Conservation (phyloP, 2,329 filamentous ascomycete species). For the Microcera coccophila region DNA sequence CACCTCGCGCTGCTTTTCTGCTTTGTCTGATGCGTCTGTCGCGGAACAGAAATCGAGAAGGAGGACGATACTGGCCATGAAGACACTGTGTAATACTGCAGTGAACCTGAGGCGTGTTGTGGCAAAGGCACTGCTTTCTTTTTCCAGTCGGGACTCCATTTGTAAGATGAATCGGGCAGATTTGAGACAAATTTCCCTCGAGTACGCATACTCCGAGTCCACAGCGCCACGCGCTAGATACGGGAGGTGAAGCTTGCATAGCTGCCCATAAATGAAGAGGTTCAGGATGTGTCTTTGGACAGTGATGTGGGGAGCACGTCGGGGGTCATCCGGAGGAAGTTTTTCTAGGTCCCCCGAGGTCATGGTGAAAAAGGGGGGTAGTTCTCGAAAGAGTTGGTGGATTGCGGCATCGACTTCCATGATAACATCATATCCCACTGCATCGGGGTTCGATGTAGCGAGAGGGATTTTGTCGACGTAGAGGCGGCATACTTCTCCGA, state of each 20-base stretch:
- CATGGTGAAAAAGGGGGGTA: conserved; percentile 30
- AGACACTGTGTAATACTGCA: conserved; percentile 32
- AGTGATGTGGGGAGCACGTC: conserved; percentile 21
- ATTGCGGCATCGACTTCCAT: conserved; percentile 32
- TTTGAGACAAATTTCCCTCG: conserved; percentile 30
- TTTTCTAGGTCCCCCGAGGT: conserved; percentile 13
- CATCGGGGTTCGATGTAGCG: conserved; percentile 25
- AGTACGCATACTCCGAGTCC: conserved; percentile 31
- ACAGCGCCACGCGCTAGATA: conserved; percentile 33
- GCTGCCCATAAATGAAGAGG: conserved; percentile 31
- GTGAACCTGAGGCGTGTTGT: conserved; percentile 28
- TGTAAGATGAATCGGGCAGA: conserved; percentile 31
- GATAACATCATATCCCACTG: conserved; percentile 30
- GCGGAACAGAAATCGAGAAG: conserved; percentile 32
- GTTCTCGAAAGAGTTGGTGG: conserved; percentile 24
- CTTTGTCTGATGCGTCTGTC: conserved; percentile 19
- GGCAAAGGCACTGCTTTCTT: conserved; percentile 25
- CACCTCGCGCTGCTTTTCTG: conserved; percentile 24
- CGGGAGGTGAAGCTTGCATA: conserved; percentile 35
- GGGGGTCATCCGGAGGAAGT: conserved; percentile 21
- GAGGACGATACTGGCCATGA: conserved; percentile 33
- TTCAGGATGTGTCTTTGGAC: conserved; percentile 34
- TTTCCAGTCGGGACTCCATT: conserved; percentile 27
- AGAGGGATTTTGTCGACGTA: conserved; percentile 33
- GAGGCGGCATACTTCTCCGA: conserved; percentile 36